phyloP scores from a whole-genome alignment of 345 rosid species.

The Brassica cretica region DNA sequence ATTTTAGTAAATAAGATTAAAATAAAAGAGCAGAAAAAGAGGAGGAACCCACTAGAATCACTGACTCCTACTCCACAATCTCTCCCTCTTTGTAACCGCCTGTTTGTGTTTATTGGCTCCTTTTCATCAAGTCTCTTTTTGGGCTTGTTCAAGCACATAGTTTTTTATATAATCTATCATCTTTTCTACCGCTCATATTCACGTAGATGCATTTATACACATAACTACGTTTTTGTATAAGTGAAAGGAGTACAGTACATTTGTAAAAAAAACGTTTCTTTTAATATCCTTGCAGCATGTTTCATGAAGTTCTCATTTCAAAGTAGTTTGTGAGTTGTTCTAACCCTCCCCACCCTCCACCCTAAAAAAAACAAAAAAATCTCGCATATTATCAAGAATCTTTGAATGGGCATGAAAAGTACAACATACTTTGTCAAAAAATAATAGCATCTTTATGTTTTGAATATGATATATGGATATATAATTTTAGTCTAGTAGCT shows the following conservation, averaged over 20 bases:
- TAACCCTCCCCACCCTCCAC: neutral
- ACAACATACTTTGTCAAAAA: neutral
- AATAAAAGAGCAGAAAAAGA: conserved; percentile 44
- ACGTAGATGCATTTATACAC: conserved; percentile 10
- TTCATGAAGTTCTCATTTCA: conserved; percentile 11
- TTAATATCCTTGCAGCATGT: conserved; percentile 20
- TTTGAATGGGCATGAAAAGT: conserved; percentile 31
- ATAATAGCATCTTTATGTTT: neutral
- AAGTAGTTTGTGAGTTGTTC: conserved; percentile 10
- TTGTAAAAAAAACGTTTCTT: conserved; percentile 8
- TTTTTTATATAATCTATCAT: neutral
- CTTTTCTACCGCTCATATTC: conserved; percentile 2
- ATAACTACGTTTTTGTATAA: conserved; percentile 6
- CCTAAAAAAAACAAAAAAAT: neutral
- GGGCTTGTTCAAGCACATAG: conserved; percentile 42
- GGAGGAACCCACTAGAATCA: conserved; percentile 75
- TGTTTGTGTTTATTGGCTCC: conserved; percentile 67
- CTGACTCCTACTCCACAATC: conserved; percentile 73
- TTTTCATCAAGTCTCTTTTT: conserved; percentile 43
- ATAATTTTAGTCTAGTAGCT: conserved; percentile 3
- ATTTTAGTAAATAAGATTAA: conserved; percentile 29
- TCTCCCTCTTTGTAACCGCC: conserved; percentile 67
- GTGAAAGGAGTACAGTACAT: conserved; percentile 36
- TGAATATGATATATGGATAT: neutral
- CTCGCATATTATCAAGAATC: conserved; percentile 9